Base-by-base conservation (phyloP, 2,329 filamentous ascomycete species). In the Mycosphaerella sp. region DNA sequence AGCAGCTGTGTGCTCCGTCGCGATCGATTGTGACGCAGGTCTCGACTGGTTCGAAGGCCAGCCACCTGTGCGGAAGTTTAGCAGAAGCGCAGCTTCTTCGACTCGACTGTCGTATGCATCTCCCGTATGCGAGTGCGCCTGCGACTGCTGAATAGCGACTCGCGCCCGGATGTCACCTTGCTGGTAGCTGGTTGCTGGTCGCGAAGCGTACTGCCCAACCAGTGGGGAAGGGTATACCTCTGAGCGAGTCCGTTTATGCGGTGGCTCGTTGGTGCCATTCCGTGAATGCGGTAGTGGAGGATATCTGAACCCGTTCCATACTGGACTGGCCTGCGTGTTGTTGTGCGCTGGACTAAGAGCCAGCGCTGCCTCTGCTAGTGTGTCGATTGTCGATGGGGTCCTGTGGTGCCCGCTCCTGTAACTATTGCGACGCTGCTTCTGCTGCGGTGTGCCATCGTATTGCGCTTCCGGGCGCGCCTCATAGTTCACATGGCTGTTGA, bases 191-290 rank as follows among this genome's bases (percentile, higher is more conserved):
- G 73, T 76, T 41, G 70, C 70, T 13, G 74, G 74, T 51, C 74
- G 63, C 30, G 71, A 68, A 28, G 66, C 63, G 32, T 65, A 62
- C 25, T 63, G 59, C 41, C 70, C 64, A 16, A 70, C 65, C 18
- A 70, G 67, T 14, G 73, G 74, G 21, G 74, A 73, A 13, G 71
- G 69, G 45, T 76, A 68, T 58, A 77, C 71, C 60, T 82, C 80
- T 39, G 81, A 83, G 56, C 80, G 76, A 43, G 79, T 74, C 37
- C 81, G 75, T 66, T 84, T 84, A 16, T 78, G 67, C 3, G 80
- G 79, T 41, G 78, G 73, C 59, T 81, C 75, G 42, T 68, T 62
- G 17, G 63, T 56, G 37, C 58, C 58, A 28, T 65, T 66, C 40
- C 60, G 53, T 37, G 55, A 35, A 63, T 53, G 55, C 53, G 52